Evolutionary conservation across 768 basidiomycete species (phyloP).

Genomic region (Boletus sp.): DNA sequence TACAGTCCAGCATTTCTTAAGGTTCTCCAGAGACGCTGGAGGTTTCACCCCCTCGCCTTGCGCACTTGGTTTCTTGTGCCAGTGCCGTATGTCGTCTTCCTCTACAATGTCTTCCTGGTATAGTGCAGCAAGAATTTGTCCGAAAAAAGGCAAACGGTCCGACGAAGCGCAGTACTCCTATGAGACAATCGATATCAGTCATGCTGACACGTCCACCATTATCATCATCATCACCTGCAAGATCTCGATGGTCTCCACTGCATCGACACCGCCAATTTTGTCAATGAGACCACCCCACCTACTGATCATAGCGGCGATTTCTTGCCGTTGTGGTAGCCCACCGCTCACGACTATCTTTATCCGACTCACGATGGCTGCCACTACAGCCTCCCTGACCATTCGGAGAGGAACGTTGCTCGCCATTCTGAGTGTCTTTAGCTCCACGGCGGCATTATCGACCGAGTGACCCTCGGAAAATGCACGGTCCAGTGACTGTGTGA

Average conservation of each 20-base stretch:
- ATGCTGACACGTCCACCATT: not conserved
- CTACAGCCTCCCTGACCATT: slow-evolving; percentile 85
- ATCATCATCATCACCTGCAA: slow-evolving; percentile 60
- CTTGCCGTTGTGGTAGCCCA: slow-evolving; percentile 55
- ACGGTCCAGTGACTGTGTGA: slow-evolving; percentile 81
- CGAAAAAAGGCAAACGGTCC: slow-evolving; percentile 68
- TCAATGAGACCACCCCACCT: slow-evolving; percentile 85
- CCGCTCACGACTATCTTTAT: slow-evolving; percentile 61
- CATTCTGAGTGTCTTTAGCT: slow-evolving; percentile 95
- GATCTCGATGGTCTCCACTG: slow-evolving; percentile 72
- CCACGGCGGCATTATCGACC: slow-evolving; percentile 89
- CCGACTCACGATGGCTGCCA: slow-evolving; percentile 75
- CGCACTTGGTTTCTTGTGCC: slow-evolving; percentile 64
- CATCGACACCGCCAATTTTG: slow-evolving; percentile 78
- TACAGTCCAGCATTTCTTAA: slow-evolving; percentile 66
- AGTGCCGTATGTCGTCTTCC: slow-evolving; percentile 84
- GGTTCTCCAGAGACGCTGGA: slow-evolving; percentile 46
- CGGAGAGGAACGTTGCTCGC: slow-evolving; percentile 88
- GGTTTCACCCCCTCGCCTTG: slow-evolving; percentile 47
- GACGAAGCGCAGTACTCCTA: slow-evolving; percentile 67
- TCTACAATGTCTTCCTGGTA: slow-evolving; percentile 93
- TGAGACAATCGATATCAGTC: not conserved
- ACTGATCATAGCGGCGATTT: slow-evolving; percentile 57
- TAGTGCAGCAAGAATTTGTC: slow-evolving; percentile 76
- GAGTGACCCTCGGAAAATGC: slow-evolving; percentile 90